Evolutionary conservation across 1,284 basidiomycete genomes (phyloP).

Genomic region (Tausonia pullulans): DNA sequence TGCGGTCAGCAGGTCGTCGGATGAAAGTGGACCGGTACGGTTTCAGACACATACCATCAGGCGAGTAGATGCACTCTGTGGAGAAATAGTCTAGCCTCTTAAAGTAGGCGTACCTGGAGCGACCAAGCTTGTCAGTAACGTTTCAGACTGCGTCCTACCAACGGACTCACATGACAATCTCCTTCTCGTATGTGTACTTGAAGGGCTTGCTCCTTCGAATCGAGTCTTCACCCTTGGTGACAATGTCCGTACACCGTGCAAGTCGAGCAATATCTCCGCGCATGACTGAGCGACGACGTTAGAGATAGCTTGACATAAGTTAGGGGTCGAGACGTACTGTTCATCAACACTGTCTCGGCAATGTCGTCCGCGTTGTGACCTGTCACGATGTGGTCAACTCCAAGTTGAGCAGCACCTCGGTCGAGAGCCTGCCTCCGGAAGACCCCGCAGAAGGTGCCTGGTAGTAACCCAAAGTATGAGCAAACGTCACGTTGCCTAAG

Average conservation of each 20-base stretch:
- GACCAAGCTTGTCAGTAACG: conserved; percentile 15
- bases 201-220: conserved; percentile 97
- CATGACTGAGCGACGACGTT: conserved; percentile 58
- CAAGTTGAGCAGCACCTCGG: conserved; percentile 75
- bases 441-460: conserved; percentile 88
- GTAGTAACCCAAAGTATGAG: too few relatives aligned
- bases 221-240: conserved; percentile 84
- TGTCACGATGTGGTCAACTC: conserved; percentile 95
- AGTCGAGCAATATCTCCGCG: conserved; percentile 91
- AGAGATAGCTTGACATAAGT: neutral
- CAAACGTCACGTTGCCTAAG: neutral
- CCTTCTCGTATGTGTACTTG: conserved; percentile 98
- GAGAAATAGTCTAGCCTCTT: conserved; percentile 98
- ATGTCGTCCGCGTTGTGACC: conserved; percentile 99
- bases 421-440: conserved; percentile 94
- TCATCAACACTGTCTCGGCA: conserved; percentile 97
- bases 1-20: neutral
- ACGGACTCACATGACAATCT: conserved; percentile 81
- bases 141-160: neutral
- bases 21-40: neutral
- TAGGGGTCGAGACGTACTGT: conserved; percentile 51
- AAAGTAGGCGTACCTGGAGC: conserved; percentile 87
- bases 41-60: conserved; percentile 44
- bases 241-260: conserved; percentile 86
- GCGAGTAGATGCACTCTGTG: conserved; percentile 98